phyloP scores from a whole-genome alignment of 2,329 filamentous ascomycete genomes.

The Aspergillus sp. region DNA sequence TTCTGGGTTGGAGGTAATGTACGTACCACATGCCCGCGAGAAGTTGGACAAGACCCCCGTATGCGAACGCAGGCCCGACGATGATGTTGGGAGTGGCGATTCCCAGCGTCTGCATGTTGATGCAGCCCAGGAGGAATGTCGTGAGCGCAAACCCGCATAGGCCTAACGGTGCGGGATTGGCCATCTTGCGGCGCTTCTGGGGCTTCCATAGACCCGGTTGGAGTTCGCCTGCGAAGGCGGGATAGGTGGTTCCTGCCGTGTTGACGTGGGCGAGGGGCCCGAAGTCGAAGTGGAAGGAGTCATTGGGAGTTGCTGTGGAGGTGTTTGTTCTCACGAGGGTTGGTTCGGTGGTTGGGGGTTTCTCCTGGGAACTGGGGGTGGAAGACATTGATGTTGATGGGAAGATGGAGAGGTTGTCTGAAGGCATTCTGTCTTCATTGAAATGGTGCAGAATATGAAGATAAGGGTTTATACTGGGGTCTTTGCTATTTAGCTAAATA shows the following conservation, averaged over 20 bases:
- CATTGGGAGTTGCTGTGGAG: background rate
- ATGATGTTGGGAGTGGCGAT: conserved; percentile 63
- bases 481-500: background rate
- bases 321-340: background rate
- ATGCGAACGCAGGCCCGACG: conserved; percentile 67
- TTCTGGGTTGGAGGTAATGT: background rate
- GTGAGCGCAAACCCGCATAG: conserved; percentile 74
- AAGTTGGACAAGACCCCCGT: conserved; percentile 73
- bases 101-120: conserved; percentile 66
- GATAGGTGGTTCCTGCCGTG: conserved; percentile 42
- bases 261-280: conserved; percentile 48
- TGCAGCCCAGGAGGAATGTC: conserved; percentile 71
- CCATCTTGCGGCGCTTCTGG: conserved; percentile 64
- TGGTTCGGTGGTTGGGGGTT: background rate
- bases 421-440: background rate
- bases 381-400: background rate
- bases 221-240: conserved; percentile 67
- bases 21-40: conserved; percentile 77
- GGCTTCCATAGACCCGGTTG: conserved; percentile 66
- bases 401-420: background rate
- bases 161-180: conserved; percentile 73
- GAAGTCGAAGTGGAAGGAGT: conserved; percentile 20
- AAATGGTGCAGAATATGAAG: background rate
- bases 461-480: background rate
- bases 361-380: background rate